Base-by-base conservation (phyloP, 768 basidiomycete genomes). In the Suillus weaverae region DNA sequence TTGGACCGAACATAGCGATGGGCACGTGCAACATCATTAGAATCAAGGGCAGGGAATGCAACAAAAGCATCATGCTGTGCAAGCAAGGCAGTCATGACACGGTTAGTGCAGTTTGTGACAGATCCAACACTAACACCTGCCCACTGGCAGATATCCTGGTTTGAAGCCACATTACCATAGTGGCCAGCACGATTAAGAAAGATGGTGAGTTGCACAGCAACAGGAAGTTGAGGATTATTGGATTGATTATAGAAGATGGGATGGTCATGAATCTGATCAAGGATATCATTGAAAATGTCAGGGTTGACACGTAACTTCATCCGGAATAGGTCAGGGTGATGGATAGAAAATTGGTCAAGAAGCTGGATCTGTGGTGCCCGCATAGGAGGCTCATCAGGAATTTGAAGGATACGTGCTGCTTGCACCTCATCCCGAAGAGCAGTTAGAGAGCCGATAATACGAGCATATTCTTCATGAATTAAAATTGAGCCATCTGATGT, bases 1-100 rank as follows among this genome's bases (percentile, higher is more conserved):
- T 71, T 69, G 2, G 61, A 38, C 55, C 74, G 69, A 9, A 79
- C 75, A 14, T 72, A 77, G 79, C 20, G 79, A 78, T 10, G 8
- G 14, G 50, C 54, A 10, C 2, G 4, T 41, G 8, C 38, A 2
- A 13, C 41, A 32, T 61, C 39, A 10, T 35, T 4, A 18, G 26
- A 22, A 30, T 68, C 56, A 0, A 36, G 41, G 18, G 55, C 56
- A 14, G 59, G 68, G 26, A 62, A 41, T 1, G 35, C 38, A 0
- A 73, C 60, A 14, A 54, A 63, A 1, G 10, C 18, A 32, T 65
- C 60, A 50, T 72, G 70, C 32, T 68, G 62, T 6, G 48, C 60
- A 14, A 67, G 39, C 3, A 72, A 13, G 5, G 66, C 70, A 13
- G 62, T 46, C 54, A 71, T 66, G 30, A 68, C 60, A 53, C 66